Evolutionary conservation across 108 stramenopile species (phyloP).

Genomic region (Cyclotella distinguenda): DNA sequence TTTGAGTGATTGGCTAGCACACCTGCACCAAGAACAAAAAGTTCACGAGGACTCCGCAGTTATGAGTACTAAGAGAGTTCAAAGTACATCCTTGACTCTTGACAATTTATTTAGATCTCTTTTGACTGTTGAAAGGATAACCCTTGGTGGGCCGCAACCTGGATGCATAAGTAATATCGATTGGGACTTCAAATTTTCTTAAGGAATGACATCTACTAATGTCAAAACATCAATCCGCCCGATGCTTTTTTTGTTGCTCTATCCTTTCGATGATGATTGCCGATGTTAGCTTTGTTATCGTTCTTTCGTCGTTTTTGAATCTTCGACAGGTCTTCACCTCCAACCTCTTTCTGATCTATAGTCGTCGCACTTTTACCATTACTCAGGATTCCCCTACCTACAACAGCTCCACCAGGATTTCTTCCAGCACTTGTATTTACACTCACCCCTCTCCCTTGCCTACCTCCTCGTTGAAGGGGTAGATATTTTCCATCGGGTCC

Average conservation of each 20-base stretch:
- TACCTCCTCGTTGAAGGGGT: constrained; percentile 50
- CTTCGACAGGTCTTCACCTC: constrained; percentile 44
- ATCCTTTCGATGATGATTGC: constrained; percentile 64
- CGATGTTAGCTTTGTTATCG: constrained; percentile 66
- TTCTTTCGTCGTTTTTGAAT: constrained; percentile 67
- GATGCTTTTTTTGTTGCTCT: constrained; percentile 54
- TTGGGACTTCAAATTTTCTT: constrained; percentile 57
- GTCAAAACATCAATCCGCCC: constrained; percentile 37
- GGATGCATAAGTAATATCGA: constrained; percentile 47
- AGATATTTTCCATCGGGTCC: constrained; percentile 78
- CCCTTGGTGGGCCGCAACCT: constrained; percentile 60
- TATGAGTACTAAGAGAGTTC: no score
- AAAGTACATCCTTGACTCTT: no score
- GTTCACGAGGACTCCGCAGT: neutral
- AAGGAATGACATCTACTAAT: no score
- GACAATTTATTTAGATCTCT: neutral
- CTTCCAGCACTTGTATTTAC: constrained; percentile 6
- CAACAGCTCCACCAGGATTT: neutral
- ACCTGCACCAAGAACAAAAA: neutral
- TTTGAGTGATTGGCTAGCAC: constrained; percentile 25
- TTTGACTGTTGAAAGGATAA: constrained; percentile 31
- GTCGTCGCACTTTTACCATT: constrained; percentile 9
- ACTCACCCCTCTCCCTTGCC: constrained; percentile 28
- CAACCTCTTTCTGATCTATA: constrained; percentile 21
- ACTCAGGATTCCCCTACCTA: constrained; percentile 10